Evolutionary conservation across 2,329 filamentous ascomycete species (phyloP), one percentile per base, ranked within the genome.

Genomic region (Fusarium sp.): DNA sequence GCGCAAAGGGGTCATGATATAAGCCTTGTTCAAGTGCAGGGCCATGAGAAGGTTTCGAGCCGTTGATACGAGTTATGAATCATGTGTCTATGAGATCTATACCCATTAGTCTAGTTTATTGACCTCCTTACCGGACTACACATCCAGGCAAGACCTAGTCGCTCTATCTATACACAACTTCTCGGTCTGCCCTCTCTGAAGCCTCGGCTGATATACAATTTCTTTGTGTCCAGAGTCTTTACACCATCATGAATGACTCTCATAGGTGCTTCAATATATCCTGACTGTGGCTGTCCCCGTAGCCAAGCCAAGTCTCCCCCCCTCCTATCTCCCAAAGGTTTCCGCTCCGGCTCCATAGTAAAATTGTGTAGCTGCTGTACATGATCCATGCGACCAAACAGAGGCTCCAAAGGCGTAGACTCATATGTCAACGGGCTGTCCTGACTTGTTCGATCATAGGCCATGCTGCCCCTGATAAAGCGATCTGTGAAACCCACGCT

Each of bases 341-440:
- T 6, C 3, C 11, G 33, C 3, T 48, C 13, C 2, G 20, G 25
- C 14, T 46, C 56, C 1, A 22, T 32, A 3, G 6, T 17, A 2
- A 52, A 55, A 6, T 44, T 15, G 4, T 53, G 63, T 3, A 62
- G 20, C 1, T 17, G 32, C 1, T 22, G 59, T 4, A 65, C 19
- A 41, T 39, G 44, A 8, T 54, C 45, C 0, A 41, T 14, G 2
- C 22, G 41, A 2, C 54, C 50, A 32, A 73, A 70, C 2, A 73
- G 48, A 13, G 69, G 69, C 4, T 72, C 71, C 7, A 73, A 15
- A 10, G 65, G 69, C 1, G 62, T 60, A 3, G 65, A 6, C 13
- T 68, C 55, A 35, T 73, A 65, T 3, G 9, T 15, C 3, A 17
- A 14, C 1, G 10, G 3, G 1, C 11, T 7, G 8, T 37, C 14